Base-by-base conservation (phyloP, 2,329 filamentous ascomycete genomes). In the Fusarium temperatum region DNA sequence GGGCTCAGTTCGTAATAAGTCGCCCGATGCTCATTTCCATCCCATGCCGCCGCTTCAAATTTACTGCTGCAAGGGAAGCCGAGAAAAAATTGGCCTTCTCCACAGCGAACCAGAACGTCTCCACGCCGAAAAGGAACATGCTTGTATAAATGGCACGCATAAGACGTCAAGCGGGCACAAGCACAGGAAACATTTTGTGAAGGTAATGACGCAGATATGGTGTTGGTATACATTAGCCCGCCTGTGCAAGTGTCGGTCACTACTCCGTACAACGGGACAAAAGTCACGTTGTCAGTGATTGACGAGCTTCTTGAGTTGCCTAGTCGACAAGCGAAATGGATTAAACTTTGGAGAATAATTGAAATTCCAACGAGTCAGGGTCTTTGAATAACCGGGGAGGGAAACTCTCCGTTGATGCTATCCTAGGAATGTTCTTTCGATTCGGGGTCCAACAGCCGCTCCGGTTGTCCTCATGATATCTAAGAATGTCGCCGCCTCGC, bases 1-100 rank as follows among this genome's bases (percentile, higher is more conserved):
- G 60, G 44, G 44, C 59, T 70, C 56, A 45, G 38, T 45, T 63
- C 54, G 51, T 32, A 71, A 63, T 42, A 30, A 66, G 65, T 55
- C 53, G 55, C 54, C 66, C 56, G 57, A 69, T 64, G 63, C 67
- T 77, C 72, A 76, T 77, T 77, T 76, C 73, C 70, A 74, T 72
- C 48, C 70, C 63, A 77, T 75, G 56, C 53, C 48, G 66, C 72
- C 70, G 66, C 63, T 73, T 74, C 64, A 72, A 70, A 73, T 75
- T 66, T 73, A 39, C 63, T 67, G 17, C 68, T 77, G 75, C 75
- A 78, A 77, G 75, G 75, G 72, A 75, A 76, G 56, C 44, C 42
- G 48, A 73, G 57, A 58, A 44, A 69, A 72, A 70, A 53, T 32
- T 61, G 54, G 54, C 30, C 45, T 67, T 66, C 64, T 66, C 74